Conservation (phyloP, 768 basidiomycete genomes). For the Tephrocybe sp. region DNA sequence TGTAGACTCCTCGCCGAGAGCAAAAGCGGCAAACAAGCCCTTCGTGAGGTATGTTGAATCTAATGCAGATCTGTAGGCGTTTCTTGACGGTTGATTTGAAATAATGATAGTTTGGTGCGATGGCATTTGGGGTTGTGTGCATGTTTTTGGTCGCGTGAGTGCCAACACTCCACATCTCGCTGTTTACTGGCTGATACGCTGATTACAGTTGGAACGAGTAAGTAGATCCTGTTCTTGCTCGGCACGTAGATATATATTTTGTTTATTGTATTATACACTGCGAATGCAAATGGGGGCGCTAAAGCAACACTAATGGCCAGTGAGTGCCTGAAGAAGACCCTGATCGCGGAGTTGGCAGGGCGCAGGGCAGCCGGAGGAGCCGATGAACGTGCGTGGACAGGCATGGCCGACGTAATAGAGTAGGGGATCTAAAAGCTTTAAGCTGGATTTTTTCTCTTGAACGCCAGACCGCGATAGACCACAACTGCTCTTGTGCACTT, state of each 20-base stretch:
- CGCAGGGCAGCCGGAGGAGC: slow-evolving; percentile 23
- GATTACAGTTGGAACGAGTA: slow-evolving; percentile 73
- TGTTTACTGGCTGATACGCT: slow-evolving; percentile 1
- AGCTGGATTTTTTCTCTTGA: slow-evolving; percentile 23
- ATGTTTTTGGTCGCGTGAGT: slow-evolving; percentile 93
- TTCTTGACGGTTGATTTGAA: slow-evolving; percentile 4
- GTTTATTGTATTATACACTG: neutral
- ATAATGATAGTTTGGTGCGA: slow-evolving; percentile 75
- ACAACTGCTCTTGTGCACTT: neutral
- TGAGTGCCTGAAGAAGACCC: slow-evolving; percentile 1
- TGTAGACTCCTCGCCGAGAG: slow-evolving; percentile 78
- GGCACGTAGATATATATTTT: neutral
- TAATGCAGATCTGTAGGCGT: slow-evolving; percentile 9
- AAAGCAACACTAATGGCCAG: too few species aligned
- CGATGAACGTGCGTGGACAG: slow-evolving; percentile 55
- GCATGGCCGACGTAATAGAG: slow-evolving; percentile 28
- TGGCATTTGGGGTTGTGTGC: slow-evolving; percentile 87
- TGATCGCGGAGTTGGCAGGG: slow-evolving; percentile 12
- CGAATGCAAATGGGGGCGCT: neutral
- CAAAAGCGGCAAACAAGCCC: slow-evolving; percentile 83
- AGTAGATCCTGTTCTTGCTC: neutral
- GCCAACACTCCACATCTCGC: slow-evolving; percentile 3
- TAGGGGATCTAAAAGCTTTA: slow-evolving; percentile 9
- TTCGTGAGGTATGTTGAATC: slow-evolving; percentile 71
- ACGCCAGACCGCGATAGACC: neutral